Base-by-base conservation (phyloP, 2,329 filamentous ascomycete species). In the Cryphonectria radicalis region DNA sequence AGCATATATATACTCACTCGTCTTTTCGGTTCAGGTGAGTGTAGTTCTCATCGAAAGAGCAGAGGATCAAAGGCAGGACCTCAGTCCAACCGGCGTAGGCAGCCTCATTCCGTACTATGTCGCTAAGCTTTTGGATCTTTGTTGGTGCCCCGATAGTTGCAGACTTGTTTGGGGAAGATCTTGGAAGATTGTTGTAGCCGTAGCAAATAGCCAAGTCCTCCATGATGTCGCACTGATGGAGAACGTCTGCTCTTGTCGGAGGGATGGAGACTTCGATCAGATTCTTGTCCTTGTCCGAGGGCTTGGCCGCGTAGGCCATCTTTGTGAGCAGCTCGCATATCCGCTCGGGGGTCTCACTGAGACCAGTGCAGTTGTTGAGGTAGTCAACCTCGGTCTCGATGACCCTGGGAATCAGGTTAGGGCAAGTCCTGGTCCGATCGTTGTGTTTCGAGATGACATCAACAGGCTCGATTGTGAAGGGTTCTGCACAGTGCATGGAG, bases 11-110 rank as follows among this genome's bases (percentile, higher is more conserved):
- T 19, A 50, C 63, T 53, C 17, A 65, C 63, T 97, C 93, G 76
- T 98, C 95, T 78, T 91, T 90, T 78, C 94, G 92, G 84, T 97
- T 97, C 19, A 99, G 86, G 92, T 93, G 98, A 72, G 88, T 91
- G 81, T 98, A 99, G 85, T 99, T 99, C 87, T 99, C 96, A 78
- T 98, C 95, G 81, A 98, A 94, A 63, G 94, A 97, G 87, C 96
- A 99, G 69, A 99, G 89, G 76, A 97, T 98, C 40, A 99, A 87
- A 37, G 96, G 95, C 89, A 99, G 91, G 70, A 97, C 95, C 84
- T 99, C 96, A 69, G 90, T 92, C 96, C 96, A 99, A 72, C 96
- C 96, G 7, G 95, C 92, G 90, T 97, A 96, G 69, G 95, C 95
- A 66, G 93, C 89, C 81, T 99, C 96, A 69, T 91, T 84, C 68